Evolutionary conservation across 2,329 filamentous ascomycete species (phyloP), one percentile per base, ranked within the genome.

Genomic region (Uncinocarpus reesii): DNA sequence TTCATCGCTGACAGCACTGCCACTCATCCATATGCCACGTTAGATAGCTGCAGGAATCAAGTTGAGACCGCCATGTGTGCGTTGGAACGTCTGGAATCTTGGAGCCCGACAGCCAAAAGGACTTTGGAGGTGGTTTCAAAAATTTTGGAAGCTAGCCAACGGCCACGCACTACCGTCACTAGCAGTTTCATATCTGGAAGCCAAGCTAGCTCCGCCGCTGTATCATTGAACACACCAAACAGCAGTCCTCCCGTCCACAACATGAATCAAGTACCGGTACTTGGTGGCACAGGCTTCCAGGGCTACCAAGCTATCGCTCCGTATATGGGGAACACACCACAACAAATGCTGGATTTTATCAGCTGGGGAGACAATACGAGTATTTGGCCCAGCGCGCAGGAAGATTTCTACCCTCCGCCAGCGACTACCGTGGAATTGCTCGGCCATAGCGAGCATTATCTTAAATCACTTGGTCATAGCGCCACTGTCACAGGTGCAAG

Each of bases 81-180:
- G 0, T 56, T 69, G 7, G 59, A 58, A 32, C 74, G 73, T 4
- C 78, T 84, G 72, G 73, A 79, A 52, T 74, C 78, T 57, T 83
- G 78, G 77, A 81, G 78, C 2, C 69, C 81, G 24, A 78, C 79
- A 2, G 80, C 79, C 0, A 73, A 75, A 53, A 71, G 79, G 49
- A 80, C 77, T 46, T 69, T 79, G 37, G 79, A 83, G 61, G 79
- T 81, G 3, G 73, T 84, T 20, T 74, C 71, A 56, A 73, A 77
- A 55, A 79, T 83, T 65, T 80, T 81, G 58, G 79, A 82, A 56
- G 78, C 78, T 10, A 66, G 64, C 49, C 66, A 65, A 51, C 57
- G 63, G 5, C 52, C 52, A 15, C 48, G 57, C 3, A 16, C 31
- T 16, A 16, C 42, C 11, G 15, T 35, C 20, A 13, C 16, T 23